Conservation (phyloP, 441 rosid species). For the Eutrema salsugineum region DNA sequence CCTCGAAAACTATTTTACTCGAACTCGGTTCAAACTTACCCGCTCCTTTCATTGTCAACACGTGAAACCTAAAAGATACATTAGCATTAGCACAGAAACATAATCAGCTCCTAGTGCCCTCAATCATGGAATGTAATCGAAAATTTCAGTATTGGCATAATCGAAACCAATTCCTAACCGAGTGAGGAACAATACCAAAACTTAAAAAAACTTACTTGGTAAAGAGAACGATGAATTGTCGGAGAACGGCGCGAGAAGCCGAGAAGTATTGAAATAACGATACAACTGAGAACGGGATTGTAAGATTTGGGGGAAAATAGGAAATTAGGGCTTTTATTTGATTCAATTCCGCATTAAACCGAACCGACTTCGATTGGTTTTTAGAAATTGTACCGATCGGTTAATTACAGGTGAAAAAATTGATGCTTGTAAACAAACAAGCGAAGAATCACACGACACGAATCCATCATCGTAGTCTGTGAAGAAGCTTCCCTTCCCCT, state of each 20-base stretch:
- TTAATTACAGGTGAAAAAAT: background rate
- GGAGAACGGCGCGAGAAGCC: background rate
- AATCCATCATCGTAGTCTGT: background rate
- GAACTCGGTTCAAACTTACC: constrained; percentile 23
- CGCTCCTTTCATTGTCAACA: constrained; percentile 15
- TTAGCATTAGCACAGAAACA: background rate
- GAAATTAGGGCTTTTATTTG: background rate
- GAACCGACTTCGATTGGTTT: background rate
- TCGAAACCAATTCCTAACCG: background rate
- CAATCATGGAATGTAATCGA: background rate
- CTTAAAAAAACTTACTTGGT: background rate
- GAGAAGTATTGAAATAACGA: background rate
- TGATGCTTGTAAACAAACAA: background rate
- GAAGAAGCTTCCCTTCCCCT: constrained; percentile 2
- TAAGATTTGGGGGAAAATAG: background rate
- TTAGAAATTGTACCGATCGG: background rate
- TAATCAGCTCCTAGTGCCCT: background rate
- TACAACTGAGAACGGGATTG: background rate
- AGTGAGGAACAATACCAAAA: background rate
- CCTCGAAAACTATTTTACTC: constrained; percentile 37
- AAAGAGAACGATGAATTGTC: background rate
- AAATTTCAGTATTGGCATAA: background rate
- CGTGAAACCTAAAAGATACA: background rate
- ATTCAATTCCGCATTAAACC: background rate
- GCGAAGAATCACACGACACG: constrained; percentile 11